Evolutionary conservation across 257 asterid genomes (phyloP).

Genomic region (Solanum ossicruentum): DNA sequence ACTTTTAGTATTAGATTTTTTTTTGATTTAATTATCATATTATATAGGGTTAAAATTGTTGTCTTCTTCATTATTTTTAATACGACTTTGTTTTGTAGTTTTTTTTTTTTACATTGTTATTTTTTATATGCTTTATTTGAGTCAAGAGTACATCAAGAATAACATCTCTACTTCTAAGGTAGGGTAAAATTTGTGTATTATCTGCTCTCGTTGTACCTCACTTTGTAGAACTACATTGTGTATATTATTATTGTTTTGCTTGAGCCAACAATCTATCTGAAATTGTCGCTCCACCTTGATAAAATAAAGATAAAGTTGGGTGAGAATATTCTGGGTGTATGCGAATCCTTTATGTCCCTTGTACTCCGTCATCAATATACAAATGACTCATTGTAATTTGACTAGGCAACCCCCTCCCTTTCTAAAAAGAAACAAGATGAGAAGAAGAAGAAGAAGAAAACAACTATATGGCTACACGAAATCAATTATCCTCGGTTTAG

Average conservation of each 20-base stretch:
- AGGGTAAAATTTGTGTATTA: background rate
- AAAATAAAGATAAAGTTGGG: background rate
- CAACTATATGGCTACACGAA: background rate
- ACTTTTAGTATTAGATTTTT: background rate
- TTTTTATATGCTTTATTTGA: background rate
- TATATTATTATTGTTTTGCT: background rate
- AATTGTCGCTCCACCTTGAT: background rate
- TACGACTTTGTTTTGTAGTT: background rate
- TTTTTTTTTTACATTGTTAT: background rate
- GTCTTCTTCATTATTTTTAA: background rate
- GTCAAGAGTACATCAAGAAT: background rate
- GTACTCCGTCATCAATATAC: background rate
- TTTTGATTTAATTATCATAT: background rate
- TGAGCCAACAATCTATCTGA: background rate
- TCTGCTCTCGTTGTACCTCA: background rate
- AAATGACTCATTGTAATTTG: background rate
- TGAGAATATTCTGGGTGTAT: background rate
- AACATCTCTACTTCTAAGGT: background rate
- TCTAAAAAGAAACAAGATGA: background rate
- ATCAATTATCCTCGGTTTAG: background rate
- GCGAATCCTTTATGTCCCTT: background rate
- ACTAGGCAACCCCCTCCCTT: background rate
- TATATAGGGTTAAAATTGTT: background rate
- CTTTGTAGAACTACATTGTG: background rate
- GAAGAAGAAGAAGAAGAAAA: background rate